Conservation (phyloP, 257 asterid genomes). For the Schizonepeta tenuifolia region DNA sequence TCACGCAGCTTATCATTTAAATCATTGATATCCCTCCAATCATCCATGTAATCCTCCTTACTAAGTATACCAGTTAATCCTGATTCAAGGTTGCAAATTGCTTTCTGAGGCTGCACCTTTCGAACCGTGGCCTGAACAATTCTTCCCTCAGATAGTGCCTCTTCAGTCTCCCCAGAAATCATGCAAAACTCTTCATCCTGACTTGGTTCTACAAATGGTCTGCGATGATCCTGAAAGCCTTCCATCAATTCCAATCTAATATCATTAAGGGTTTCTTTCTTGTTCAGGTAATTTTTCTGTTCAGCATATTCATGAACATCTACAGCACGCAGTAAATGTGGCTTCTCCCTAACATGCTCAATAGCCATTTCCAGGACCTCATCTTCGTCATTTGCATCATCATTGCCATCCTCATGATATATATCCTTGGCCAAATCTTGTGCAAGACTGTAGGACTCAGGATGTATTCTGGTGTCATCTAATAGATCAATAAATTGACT, state of each 20-base stretch:
- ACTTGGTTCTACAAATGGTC: constrained; percentile 64
- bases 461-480: constrained; percentile 97
- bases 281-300: constrained; percentile 57
- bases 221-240: constrained; percentile 95
- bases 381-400: constrained; percentile 80
- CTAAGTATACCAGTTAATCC: constrained; percentile 83
- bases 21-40: constrained; percentile 70
- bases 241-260: constrained; percentile 88
- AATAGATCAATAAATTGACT: constrained; percentile 83
- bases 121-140: constrained; percentile 90
- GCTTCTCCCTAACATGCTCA: constrained; percentile 92
- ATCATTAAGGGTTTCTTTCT: constrained; percentile 82
- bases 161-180: constrained; percentile 94
- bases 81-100: constrained; percentile 76
- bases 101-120: constrained; percentile 80
- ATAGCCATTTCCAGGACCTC: constrained; percentile 92
- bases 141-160: constrained; percentile 86
- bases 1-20: constrained; percentile 75
- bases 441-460: constrained; percentile 89
- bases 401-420: constrained; percentile 71
- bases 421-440: constrained; percentile 94
- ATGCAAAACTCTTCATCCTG: constrained; percentile 89
- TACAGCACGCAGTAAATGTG: constrained; percentile 70
- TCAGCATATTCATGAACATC: constrained; percentile 72
- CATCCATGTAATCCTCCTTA: constrained; percentile 83